Evolutionary conservation across 2,329 filamentous ascomycete genomes (phyloP), one percentile per base, ranked within the genome.

Genomic region (Pyricularia pennisetigena): DNA sequence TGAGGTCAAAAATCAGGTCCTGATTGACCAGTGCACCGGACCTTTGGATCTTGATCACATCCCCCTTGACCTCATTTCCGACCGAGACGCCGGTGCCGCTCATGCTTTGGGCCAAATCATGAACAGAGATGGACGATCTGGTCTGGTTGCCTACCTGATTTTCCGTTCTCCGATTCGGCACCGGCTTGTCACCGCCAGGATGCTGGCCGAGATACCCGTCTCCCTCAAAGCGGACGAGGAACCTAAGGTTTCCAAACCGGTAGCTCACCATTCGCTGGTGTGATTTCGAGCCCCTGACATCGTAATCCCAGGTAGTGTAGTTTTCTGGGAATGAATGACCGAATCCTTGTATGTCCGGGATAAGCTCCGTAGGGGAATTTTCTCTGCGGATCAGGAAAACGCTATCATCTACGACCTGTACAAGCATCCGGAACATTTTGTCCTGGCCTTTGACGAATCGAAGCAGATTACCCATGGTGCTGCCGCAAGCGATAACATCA

Each of bases 271-370:
- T 73, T 1, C 88, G 81, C 72, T 92, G 88, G 70, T 92, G 87
- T 0, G 86, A 86, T 1, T 76, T 77, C 0, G 88, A 91, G 0
- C 80, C 79, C 64, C 79, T 81, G 0, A 87, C 83, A 0, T 80
- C 81, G 0, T 72, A 12, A 10, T 85, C 83, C 88, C 88, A 91
- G 0, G 81, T 85, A 0, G 90, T 92, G 72, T 90, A 88, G 0
- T 81, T 80, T 65, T 90, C 86, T 0, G 86, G 87, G 71, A 92
- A 92, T 0, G 85, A 82, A 71, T 91, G 88, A 0, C 89, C 88
- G 71, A 82, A 90, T 0, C 89, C 90, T 20, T 72, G 72, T 0
- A 91, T 77, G n/a, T 80, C 80, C 0, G 77, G 71, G 5, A 91
- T 86, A 0, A 80, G 73, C 71, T 89, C 86, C 0, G 75, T 83